Conservation (phyloP, 73 alveolate genomes). For the Paramecium sexaurelia region DNA sequence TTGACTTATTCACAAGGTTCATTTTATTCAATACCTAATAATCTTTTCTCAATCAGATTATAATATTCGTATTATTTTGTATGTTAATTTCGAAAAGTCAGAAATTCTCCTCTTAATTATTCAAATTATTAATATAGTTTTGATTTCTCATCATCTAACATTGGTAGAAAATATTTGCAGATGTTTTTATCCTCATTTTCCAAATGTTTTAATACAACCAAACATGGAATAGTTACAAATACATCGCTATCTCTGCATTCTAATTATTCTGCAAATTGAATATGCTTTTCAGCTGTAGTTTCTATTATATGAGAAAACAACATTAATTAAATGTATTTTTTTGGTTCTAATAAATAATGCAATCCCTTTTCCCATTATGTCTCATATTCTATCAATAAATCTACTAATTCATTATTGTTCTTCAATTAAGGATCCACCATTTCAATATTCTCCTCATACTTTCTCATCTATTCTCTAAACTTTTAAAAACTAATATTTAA, state of each 20-base stretch:
- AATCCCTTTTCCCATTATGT: constrained; percentile 82
- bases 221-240: constrained; percentile 77
- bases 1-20: background rate
- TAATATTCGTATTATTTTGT: constrained; percentile 54
- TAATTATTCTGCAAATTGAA: constrained; percentile 70
- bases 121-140: constrained; percentile 33
- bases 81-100: constrained; percentile 52
- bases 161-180: constrained; percentile 76
- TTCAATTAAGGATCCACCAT: constrained; percentile 75
- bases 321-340: constrained; percentile 65
- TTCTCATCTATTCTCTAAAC: background rate
- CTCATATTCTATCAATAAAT: constrained; percentile 84
- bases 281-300: constrained; percentile 76
- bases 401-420: constrained; percentile 94
- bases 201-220: constrained; percentile 72
- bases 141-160: background rate
- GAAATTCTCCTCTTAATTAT: constrained; percentile 56
- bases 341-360: constrained; percentile 65
- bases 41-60: constrained; percentile 66
- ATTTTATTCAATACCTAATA: constrained; percentile 37
- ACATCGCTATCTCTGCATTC: constrained; percentile 76
- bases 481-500: background rate
- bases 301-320: constrained; percentile 72
- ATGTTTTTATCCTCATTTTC: constrained; percentile 79
- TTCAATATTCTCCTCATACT: background rate